Evolutionary conservation across 148 eudicot genomes (phyloP), one percentile per base, ranked within the genome.

Genomic region (Rheum nobile): DNA sequence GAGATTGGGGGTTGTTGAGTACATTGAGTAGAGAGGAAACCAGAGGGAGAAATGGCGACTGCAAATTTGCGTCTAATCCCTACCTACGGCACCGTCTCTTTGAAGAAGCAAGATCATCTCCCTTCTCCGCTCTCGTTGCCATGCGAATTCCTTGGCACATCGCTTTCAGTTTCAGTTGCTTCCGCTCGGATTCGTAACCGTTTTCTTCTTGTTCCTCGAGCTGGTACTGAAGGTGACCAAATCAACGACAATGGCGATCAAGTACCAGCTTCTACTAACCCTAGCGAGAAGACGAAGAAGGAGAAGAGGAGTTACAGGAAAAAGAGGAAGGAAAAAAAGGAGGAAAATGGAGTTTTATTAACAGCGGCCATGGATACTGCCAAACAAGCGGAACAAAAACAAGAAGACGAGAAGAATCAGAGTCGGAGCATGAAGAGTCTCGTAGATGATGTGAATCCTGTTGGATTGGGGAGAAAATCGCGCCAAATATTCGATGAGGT

Each of bases 401-500:
- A 32, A 6, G 73, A 72, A 43, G 74, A 55, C 29, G 72, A 32
- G 44, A 75, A 75, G 17, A 68, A 77, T 73, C 74, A 80, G 16
- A 75, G 65, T 38, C 76, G 78, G 44, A 79, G 81, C 72, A 86
- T 88, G 41, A 90, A 83, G 81, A 90, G 83, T 35, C 74, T 93
- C 12, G 97, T 65, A 10, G 70, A 87, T 75, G 98, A 94, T 61
- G 98, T 83, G 61, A 94, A 94, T 46, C 98, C 98, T 24, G 97
- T 94, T 8, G 98, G 98, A 0, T 75, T 94, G 67, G 98, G 98
- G 34, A 83, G 98, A 71, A 86, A 86, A 50, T 94, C 98, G 0
- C 80, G 98, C 79, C 97, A 94, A 68, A 78, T 94, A 8, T 94
- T 94, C 67, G 98, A 94, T 74, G 88, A 91, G 61, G 96, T 90